These are phyloP conservation scores for Novymonas esmeraldas DNA, from an alignment of 208 protist genomes.

Conservation along the genomic window DNA sequence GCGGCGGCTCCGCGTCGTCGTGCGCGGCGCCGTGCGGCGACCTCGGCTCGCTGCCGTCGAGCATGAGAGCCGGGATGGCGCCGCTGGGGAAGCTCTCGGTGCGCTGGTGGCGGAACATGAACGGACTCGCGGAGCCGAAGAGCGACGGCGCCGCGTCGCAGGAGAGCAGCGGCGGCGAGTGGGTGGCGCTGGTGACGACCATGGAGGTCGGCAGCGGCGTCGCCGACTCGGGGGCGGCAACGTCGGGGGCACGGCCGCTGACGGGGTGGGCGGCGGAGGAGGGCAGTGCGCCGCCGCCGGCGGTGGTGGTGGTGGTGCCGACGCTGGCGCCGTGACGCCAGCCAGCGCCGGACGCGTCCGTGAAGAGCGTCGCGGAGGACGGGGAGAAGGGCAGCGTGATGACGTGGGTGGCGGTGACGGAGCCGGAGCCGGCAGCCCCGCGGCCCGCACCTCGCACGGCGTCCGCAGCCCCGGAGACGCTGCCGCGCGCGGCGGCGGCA, in stretches of 20 bases:
- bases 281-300: too few species aligned
- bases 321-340: not conserved
- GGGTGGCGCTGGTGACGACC: not conserved
- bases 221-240: not conserved
- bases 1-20: not conserved
- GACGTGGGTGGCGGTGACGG: too few species aligned
- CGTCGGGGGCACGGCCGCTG: not conserved
- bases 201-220: not conserved
- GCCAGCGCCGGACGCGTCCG: too few species aligned
- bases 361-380: not conserved
- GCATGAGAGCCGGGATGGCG: slow-evolving; percentile 9
- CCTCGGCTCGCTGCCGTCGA: slow-evolving; percentile 4
- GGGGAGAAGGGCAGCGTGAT: too few species aligned
- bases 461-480: too few species aligned
- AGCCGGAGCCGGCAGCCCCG: too few species aligned
- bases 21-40: not conserved
- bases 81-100: not conserved
- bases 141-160: slow-evolving; percentile 22
- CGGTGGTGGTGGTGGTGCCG: not conserved
- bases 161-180: slow-evolving; percentile 20
- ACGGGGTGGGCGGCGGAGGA: too few species aligned
- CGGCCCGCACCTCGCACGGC: too few species aligned
- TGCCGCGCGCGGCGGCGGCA: too few species aligned
- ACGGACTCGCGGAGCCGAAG: slow-evolving; percentile 9
- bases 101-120: not conserved